Evolutionary conservation across 306 rosid species (phyloP), one percentile per base, ranked within the genome.

Genomic region (Bauhinia variegata): DNA sequence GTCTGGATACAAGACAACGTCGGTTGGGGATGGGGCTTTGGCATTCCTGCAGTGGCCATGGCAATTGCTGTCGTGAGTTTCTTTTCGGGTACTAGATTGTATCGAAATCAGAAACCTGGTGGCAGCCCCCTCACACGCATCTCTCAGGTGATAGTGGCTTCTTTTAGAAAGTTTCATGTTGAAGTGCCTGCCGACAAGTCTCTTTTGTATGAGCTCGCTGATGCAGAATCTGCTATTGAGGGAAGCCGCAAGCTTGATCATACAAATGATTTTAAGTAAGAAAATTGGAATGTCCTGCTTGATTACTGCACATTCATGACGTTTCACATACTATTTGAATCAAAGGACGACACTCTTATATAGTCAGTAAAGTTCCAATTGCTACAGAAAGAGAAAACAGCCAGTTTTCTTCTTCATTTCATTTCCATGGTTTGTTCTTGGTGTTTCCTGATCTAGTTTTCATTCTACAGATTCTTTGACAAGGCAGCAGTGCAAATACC

Each of bases 21-120:
- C 3, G 89, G 96, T 4, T 87, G 96, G 96, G 92, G 82, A 64
- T 77, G 87, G 83, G 96, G 96, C n/a, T 89, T 86, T 18, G 91
- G 91, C 2, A 81, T 89, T 39, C 96, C 93, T 1, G 87, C 93
- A 4, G 88, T 70, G 7, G 54, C 88, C 44, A 89, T 89, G 92
- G 91, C 89, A 7, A 47, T 89, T 53, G 96, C 93, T 5, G 87
- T 86, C 13, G 72, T 67, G 49, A 83, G 86, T 64, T 89, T 87
- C 82, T 87, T 89, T 71, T 87, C 86, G 0, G 96, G 96, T n/a
- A 77, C 89, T 8, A 38, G 67, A 54, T 36, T 87, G 66, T 89
- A 85, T 44, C 62, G 91, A 63, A 75, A 83, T 60, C 95, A 89
- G 77, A 87, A 75, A 71, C 89, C 95, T 0, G 95, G 96, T 5